Base-by-base conservation (phyloP, 768 basidiomycete genomes). In the Fomitopsis serialis region DNA sequence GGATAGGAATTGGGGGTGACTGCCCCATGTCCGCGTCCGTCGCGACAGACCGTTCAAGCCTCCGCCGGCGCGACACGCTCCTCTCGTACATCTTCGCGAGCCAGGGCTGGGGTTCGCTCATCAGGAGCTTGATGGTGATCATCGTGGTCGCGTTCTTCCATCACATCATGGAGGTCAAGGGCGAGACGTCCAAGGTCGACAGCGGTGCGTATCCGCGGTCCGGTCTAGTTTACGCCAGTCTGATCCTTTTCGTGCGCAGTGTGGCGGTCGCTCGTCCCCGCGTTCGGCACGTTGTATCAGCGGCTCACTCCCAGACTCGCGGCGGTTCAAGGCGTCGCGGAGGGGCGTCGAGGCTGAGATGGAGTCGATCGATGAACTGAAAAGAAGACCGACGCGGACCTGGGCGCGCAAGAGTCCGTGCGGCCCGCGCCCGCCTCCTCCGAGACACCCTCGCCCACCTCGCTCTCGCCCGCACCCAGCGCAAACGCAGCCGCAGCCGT, bases 191-290 rank as follows among this genome's bases (percentile, higher is more conserved):
- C 54, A 86, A 85, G 63, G 81, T 87, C 21, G 85, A 88, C 56
- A 87, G 85, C 64, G 81, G 83, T 84, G 37, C 19, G 76, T 73
- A 4, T n/a, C 48, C 8, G 36, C 50, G 45, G 11, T n/a, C n/a
- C 17, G 49, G 24, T 10, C 24, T 25, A 17, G 15, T 5, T 52
- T n/a, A 15, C 15, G 27, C 40, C 19, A 45, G 11, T 12, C 3
- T 50, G 13, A 37, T 27, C 9, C 50, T 32, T 9, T 29, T 15
- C 24, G 5, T 50, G 11, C 55, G 54, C 53, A 79, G 82, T 81
- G 2, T 91, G 89, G 89, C 75, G 89, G 19, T 85, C 83, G n/a
- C 76, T 89, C 47, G 59, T 91, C 9, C 89, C 89, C 7, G 87
- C 85, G 0, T 83, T 87, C 48, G 84, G 66, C 17, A 89, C 87